Evolutionary conservation across 176 grass and related monocot genomes (phyloP), one percentile per base, ranked within the genome.

Genomic region (Puccinellia tenuiflora): DNA sequence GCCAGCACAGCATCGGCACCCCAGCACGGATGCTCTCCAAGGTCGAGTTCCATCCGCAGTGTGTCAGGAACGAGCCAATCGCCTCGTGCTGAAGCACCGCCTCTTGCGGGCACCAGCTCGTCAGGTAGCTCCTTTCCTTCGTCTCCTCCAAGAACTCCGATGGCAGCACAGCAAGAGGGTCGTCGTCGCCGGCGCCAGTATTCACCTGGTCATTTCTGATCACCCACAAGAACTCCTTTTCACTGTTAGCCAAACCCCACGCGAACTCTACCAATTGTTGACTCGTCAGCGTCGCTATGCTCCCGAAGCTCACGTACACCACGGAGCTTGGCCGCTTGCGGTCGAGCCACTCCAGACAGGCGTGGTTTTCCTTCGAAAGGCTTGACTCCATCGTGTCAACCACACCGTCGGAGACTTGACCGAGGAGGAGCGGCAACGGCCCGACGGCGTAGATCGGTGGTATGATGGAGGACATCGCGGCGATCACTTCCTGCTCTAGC

Each of bases 1-100:
- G 35, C 54, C 53, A 61, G 9, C 75, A 78, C 8, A 78, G 1
- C 75, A 78, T 78, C 7, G 75, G 75, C 54, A 61, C 75, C 9
- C 75, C 75, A 5, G 22, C 37, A n/a, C 21, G 24, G 4, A 83
- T 13, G 57, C 47, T 60, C 53, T 91, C 86, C 24, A 92, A 54
- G 8, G 51, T 11, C 6, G 81, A 91, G 89, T 91, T 91, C 89
- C 89, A 91, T 17, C 89, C 89, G 55, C 85, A 85, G 65, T 91
- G 89, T 10, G 89, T 88, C 52, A 92, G 33, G 55, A 88, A 88
- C 6, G 46, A 73, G 2, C 56, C 47, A 0, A 75, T 22, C 1
- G 85, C 81, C 18, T 51, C 31, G 8, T 91, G 85, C 34, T 25
- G 70, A 11, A 91, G 85, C 81, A 87, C 76, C 61, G 20, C 76